Base-by-base conservation (phyloP, 805 yeast genomes). In the Grigorovia yakushimaensis region DNA sequence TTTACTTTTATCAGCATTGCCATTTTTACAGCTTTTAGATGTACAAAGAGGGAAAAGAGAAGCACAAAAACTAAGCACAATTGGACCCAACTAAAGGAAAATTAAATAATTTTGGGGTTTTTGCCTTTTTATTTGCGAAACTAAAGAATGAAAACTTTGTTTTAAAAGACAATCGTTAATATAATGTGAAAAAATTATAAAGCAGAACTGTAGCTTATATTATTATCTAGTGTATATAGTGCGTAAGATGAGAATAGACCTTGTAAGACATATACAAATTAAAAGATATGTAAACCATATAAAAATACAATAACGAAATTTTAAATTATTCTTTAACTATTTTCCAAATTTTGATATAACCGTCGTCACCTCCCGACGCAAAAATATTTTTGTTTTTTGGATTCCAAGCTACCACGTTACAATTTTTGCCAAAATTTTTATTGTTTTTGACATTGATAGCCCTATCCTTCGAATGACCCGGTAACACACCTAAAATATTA, bases 351-450 rank as follows among this genome's bases (percentile, higher is more conserved):
- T 79, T 78, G 3, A 87, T 81, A 8, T 73, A 64, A 18, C 76
- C 73, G 61, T 89, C 96, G 62, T 88, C 96, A 15, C 95, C 87
- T 38, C 88, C 88, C 19, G 91, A 81, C 6, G 88, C 93, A 77
- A 89, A 81, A 64, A 81, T 66, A 11, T 63, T 57, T 44, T 67
- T 64, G 38, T 65, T 54, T 1, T 51, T 56, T 1, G 78, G 74
- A 54, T 78, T 81, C 89, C 93, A 88, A 49, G 82, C 80, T 2
- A 88, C 93, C 42, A 85, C 78, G 60, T 86, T 88, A 53, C 91
- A 84, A 49, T 61, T 64, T 39, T 57, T 59, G 4, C 62, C 60
- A 37, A 53, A 50, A 43, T 58, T 54, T 46, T 57, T 59, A 13
- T 21, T 41, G 8, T 37, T 18, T 21, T 51, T 54, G 2, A 54